Evolutionary conservation across 1,284 basidiomycete genomes (phyloP), one percentile per base, ranked within the genome.

Genomic region (Rhodotorula sp.): DNA sequence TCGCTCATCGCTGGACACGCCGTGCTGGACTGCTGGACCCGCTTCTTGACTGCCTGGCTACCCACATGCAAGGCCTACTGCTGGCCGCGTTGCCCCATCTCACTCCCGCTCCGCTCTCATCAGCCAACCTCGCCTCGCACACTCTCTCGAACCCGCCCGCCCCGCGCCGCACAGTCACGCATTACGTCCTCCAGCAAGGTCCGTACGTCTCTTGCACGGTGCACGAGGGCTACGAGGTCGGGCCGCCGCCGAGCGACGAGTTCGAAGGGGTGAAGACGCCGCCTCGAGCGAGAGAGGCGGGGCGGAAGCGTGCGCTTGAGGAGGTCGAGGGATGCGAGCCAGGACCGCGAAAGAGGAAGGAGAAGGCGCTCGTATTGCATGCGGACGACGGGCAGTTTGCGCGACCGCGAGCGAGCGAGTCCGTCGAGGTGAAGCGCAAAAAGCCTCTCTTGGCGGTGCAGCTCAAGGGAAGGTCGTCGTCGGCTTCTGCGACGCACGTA

Each of bases 301-400:
- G 26, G 34, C 51, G 51, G 26, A 51, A 53, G 28, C 50, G 50
- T 20, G 22, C 18, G 22, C 47, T 44, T 26, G 50, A 55, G n/a
- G 59, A 58, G 7, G 48, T 47, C 31, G 65, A 51, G 40, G 31
- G 31, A 10, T 22, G 30, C 24, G 31, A 15, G 26, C 8, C 24
- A 9, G 58, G 28, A 8, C 28, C 20, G 46, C 3, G 44, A 11
- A 16, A 9, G 11, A 28, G 24, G 22, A 26, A 24, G 16, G 68
- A 68, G 18, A 59, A 59, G 22, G 68, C 68, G 24, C 64, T 70
- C 46, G 68, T 70, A 18, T 59, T 70, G 30, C 67, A 70, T 34
- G 44, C 9, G 26, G 11, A n/a, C 34, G 28, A 62, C 31, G 24
- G 28, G 20, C 24, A 16, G 16, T 30, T 44, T 7, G 10, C 28